Conservation (phyloP, 257 asterid genomes). For the Lantana camara region DNA sequence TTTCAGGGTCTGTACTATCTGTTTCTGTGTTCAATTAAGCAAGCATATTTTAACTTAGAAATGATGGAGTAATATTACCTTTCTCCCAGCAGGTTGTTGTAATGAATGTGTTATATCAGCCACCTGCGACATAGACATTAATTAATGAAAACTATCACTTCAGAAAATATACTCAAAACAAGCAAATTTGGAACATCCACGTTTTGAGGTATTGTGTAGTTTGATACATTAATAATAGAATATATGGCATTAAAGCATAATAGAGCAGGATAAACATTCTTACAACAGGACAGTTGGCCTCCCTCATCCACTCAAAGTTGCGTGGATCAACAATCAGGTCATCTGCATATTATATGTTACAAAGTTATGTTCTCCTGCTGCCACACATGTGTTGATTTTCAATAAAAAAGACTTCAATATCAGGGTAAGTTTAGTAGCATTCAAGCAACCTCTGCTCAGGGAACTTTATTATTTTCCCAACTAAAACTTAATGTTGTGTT, state of each 20-base stretch:
- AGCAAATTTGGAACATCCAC: slow-evolving; percentile 6
- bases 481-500: not conserved
- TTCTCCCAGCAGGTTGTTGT: slow-evolving; percentile 98
- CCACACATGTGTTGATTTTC: slow-evolving; percentile 10
- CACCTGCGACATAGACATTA: slow-evolving; percentile 50
- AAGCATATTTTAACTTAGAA: not conserved
- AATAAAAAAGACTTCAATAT: not conserved
- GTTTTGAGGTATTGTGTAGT: not conserved
- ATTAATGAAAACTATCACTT: slow-evolving; percentile 23
- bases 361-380: not conserved
- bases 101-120: slow-evolving; percentile 96
- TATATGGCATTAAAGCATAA: slow-evolving; percentile 6
- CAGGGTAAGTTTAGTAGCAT: not conserved
- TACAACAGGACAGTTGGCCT: slow-evolving; percentile 93
- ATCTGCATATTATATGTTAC: slow-evolving; percentile 53
- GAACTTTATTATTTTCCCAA: not conserved
- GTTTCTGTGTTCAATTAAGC: not conserved
- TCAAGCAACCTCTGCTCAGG: slow-evolving; percentile 3
- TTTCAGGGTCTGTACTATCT: not conserved
- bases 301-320: slow-evolving; percentile 96
- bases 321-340: slow-evolving; percentile 99
- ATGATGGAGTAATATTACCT: slow-evolving; percentile 46
- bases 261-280: slow-evolving; percentile 27
- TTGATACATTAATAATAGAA: slow-evolving; percentile 21
- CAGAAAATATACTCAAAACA: slow-evolving; percentile 14